Evolutionary conservation across 2,329 filamentous ascomycete species (phyloP).

Genomic region (Ophiostoma sp.): DNA sequence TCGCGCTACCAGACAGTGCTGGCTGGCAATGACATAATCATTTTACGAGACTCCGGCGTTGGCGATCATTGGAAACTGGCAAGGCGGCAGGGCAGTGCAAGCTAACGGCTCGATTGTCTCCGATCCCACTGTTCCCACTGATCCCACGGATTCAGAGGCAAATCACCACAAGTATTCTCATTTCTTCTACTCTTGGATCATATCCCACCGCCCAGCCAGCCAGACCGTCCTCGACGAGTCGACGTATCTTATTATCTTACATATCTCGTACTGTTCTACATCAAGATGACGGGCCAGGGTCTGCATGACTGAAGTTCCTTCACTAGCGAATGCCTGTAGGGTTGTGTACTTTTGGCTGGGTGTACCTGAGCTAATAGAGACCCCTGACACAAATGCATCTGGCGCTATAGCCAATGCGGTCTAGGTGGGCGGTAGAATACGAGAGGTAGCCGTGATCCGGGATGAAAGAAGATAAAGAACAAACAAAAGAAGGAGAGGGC

Average conservation of each 20-base stretch:
- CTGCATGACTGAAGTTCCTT: background rate
- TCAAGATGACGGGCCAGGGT: background rate
- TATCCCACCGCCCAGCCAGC: background rate
- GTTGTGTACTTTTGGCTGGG: background rate
- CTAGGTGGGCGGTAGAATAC: constrained; percentile 1
- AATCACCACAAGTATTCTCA: background rate
- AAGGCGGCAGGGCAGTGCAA: constrained; percentile 6
- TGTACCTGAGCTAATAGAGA: background rate
- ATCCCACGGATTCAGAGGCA: background rate
- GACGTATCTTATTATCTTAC: no score
- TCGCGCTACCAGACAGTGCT: background rate
- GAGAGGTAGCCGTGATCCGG: background rate
- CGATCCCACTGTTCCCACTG: background rate
- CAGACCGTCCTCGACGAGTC: background rate
- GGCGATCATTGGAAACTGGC: constrained; percentile 2
- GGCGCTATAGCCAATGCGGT: constrained; percentile 1
- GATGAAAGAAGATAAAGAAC: no score
- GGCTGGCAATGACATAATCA: constrained; percentile 6
- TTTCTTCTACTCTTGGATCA: background rate
- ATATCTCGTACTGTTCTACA: background rate
- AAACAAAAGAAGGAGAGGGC: no score
- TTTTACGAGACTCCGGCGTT: background rate
- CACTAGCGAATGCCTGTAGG: background rate
- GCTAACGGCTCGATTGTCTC: constrained; percentile 7
- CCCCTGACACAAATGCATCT: background rate